phyloP scores from a whole-genome alignment of 306 rosid species.

The Geum urbanum region DNA sequence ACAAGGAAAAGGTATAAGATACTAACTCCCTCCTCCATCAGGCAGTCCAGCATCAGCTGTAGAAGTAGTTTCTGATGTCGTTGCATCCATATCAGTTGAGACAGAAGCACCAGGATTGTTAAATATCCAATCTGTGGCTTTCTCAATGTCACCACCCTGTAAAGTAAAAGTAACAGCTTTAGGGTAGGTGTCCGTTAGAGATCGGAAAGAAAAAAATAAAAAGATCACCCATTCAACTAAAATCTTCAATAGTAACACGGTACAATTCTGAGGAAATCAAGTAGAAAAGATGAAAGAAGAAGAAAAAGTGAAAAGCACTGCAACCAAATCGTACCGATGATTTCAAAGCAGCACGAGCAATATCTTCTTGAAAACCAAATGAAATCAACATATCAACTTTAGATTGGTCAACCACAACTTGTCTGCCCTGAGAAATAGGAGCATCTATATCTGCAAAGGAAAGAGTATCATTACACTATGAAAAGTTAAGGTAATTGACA shows the following conservation, averaged over 20 bases:
- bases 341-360: constrained; percentile 72
- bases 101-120: constrained; percentile 71
- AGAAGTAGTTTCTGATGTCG: constrained; percentile 48
- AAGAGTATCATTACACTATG: constrained; percentile 13
- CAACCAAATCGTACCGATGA: constrained; percentile 56
- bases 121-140: constrained; percentile 98
- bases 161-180: neutral
- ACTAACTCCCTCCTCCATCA: constrained; percentile 96
- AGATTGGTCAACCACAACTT: constrained; percentile 61
- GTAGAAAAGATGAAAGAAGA: neutral
- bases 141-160: constrained; percentile 91
- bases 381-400: constrained; percentile 74
- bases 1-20: constrained; percentile 17
- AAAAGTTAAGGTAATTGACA: neutral
- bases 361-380: constrained; percentile 86
- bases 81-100: constrained; percentile 54
- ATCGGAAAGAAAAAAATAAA: no score
- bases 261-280: neutral
- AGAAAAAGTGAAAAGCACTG: no score
- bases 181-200: neutral
- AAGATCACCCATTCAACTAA: no score
- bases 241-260: neutral
- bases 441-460: constrained; percentile 54
- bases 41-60: constrained; percentile 46
- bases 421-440: constrained; percentile 56